Conservation (phyloP, 2,329 filamentous ascomycete species). For the Graphium sp. region DNA sequence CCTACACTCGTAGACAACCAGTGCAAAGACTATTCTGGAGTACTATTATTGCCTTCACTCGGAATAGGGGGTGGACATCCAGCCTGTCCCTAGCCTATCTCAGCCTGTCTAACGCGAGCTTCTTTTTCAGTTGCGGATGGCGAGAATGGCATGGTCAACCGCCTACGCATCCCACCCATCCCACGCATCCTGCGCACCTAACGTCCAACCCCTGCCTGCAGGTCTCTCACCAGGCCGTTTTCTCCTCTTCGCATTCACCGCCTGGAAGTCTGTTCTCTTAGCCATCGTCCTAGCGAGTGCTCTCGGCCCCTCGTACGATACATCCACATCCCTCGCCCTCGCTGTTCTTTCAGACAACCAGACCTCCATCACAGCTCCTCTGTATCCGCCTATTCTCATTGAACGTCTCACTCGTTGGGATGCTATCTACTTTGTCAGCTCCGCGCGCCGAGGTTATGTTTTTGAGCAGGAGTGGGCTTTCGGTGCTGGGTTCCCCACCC, state of each 20-base stretch:
- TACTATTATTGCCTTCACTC: too few species aligned
- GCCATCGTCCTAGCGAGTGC: constrained; percentile 34
- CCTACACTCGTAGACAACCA: too few species aligned
- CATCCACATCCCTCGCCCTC: constrained; percentile 43
- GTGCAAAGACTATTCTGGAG: too few species aligned
- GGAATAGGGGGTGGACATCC: too few species aligned
- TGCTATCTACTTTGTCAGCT: constrained; percentile 56
- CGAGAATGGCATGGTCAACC: neutral
- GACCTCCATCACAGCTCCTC: constrained; percentile 15
- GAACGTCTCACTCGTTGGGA: constrained; percentile 62
- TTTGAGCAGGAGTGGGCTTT: constrained; percentile 84
- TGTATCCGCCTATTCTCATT: constrained; percentile 15
- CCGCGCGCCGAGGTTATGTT: constrained; percentile 44
- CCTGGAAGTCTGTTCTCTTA: constrained; percentile 55
- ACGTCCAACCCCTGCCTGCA: neutral
- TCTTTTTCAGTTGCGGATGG: too few species aligned
- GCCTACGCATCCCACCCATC: neutral
- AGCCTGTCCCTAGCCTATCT: too few species aligned
- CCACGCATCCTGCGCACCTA: neutral
- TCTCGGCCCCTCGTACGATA: constrained; percentile 53
- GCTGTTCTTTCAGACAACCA: constrained; percentile 14
- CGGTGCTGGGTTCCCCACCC: constrained; percentile 29
- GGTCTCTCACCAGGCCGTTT: constrained; percentile 6
- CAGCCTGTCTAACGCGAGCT: too few species aligned
- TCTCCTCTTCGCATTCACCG: constrained; percentile 26